phyloP scores from a whole-genome alignment of 352 stramenopile species.

The Phytophthora lateralis region DNA sequence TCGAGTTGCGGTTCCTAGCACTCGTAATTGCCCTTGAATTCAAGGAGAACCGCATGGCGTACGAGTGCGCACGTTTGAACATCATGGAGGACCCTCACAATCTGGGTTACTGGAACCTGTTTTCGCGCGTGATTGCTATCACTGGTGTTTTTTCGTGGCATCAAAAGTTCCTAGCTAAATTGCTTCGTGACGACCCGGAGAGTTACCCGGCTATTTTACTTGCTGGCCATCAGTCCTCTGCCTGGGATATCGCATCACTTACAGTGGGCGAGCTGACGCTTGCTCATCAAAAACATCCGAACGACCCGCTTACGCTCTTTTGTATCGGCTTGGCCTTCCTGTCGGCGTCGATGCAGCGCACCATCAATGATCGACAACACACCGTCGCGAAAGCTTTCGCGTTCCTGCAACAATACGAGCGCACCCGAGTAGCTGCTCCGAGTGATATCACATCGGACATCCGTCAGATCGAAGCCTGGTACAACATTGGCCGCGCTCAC shows the following conservation, averaged over 20 bases:
- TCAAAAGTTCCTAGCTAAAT: slow-evolving; percentile 86
- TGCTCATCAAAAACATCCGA: slow-evolving; percentile 77
- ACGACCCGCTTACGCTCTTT: slow-evolving; percentile 79
- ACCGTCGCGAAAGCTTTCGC: slow-evolving; percentile 87
- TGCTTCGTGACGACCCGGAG: slow-evolving; percentile 75
- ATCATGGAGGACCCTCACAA: slow-evolving; percentile 86
- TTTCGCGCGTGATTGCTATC: slow-evolving; percentile 82
- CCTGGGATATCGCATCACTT: slow-evolving; percentile 86
- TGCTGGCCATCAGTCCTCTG: slow-evolving; percentile 81
- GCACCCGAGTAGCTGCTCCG: slow-evolving; percentile 45
- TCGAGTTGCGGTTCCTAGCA: slow-evolving; percentile 82
- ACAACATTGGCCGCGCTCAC: slow-evolving; percentile 87
- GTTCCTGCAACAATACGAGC: slow-evolving; percentile 86
- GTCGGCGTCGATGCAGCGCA: slow-evolving; percentile 85
- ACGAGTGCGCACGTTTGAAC: slow-evolving; percentile 86
- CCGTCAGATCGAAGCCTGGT: slow-evolving; percentile 80
- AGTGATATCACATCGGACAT: slow-evolving; percentile 69
- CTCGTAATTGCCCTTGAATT: slow-evolving; percentile 87
- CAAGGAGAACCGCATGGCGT: slow-evolving; percentile 88
- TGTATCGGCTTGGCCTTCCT: slow-evolving; percentile 87
- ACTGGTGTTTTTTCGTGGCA: slow-evolving; percentile 89
- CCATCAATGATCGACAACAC: slow-evolving; percentile 85
- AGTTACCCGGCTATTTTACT: slow-evolving; percentile 84
- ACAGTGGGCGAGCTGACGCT: slow-evolving; percentile 86
- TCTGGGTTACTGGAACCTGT: slow-evolving; percentile 87